phyloP scores from a whole-genome alignment of 1,139 yeast genomes.

The Petasospora rhodanensis region DNA sequence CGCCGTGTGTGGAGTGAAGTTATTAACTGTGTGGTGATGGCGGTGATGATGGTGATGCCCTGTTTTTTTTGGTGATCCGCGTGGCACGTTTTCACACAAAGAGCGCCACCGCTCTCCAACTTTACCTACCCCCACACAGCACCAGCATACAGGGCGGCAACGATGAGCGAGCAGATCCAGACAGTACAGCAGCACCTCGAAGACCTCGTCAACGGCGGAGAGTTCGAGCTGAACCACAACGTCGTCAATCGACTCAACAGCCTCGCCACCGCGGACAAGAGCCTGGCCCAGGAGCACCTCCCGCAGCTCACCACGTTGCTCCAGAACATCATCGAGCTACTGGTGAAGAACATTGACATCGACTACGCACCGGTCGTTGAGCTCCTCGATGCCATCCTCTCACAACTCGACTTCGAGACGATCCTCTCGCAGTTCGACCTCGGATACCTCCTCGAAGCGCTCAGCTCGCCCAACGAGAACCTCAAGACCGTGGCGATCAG shows the following conservation, averaged over 20 bases:
- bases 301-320: conserved; percentile 11
- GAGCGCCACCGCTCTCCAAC: too few relatives aligned
- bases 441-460: conserved; percentile 28
- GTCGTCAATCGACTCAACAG: conserved; percentile 5
- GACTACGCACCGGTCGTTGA: conserved; percentile 26
- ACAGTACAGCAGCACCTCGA: conserved; percentile 5
- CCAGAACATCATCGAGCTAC: conserved; percentile 2
- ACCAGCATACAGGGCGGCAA: too few relatives aligned
- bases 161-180: conserved; percentile 1
- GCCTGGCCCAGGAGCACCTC: conserved; percentile 4
- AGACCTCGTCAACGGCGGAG: too few relatives aligned
- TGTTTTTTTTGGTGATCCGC: too few relatives aligned
- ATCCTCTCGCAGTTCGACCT: conserved; percentile 26
- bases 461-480: conserved; percentile 25
- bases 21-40: too few relatives aligned
- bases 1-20: too few relatives aligned
- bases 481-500: conserved; percentile 29
- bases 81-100: too few relatives aligned
- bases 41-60: too few relatives aligned
- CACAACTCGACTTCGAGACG: conserved; percentile 27
- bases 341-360: conserved; percentile 12
- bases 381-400: conserved; percentile 25
- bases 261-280: conserved; percentile 15
- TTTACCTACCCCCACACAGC: too few relatives aligned
- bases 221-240: too few relatives aligned